Base-by-base conservation (phyloP, 345 rosid genomes). In the Arabis alpina region DNA sequence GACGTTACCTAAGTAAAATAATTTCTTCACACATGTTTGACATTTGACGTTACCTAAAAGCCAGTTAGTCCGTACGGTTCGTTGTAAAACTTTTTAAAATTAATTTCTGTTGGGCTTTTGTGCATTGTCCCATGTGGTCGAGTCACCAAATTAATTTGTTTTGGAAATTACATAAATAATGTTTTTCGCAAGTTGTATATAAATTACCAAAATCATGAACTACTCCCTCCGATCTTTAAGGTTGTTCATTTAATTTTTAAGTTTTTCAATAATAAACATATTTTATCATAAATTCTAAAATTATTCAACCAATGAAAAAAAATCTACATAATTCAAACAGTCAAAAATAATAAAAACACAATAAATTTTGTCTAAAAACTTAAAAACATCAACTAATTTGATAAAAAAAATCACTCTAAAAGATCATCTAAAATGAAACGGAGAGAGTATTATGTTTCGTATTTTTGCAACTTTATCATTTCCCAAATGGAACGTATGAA, bases 71-170 rank as follows among this genome's bases (percentile, higher is more conserved):
- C 72, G 67, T 59, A 65, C 77, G 60, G 61, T 23, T 14, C 62
- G 27, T 10, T 61, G 44, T 19, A 25, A 4, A 41, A 2, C n/a
- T 23, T 19, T 10, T 32, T 2, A 7, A 34, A 23, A 19, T 3
- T 24, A 11, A 41, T 50, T 14, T 63, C 5, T 15, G 42, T 64
- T 63, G 65, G 61, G 57, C 66, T 15, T 64, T 65, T 48, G 7
- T 56, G 60, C 39, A 40, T 65, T 19, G 0, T 10, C 59, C 39
- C 77, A 73, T 73, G 60, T 65, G 60, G 54, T 65, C 66, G 59
- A 65, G 45, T 57, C 66, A 47, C 16, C 56, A 36, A 68, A 34
- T n/a, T 51, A 39, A 39, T 64, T 51, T 7, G 47, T 13, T 7
- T 49, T 36, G 30, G 32, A 49, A 8, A 2, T 48, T 19, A 4